A percentile compares a stretch with the other conserved stretches of the same genome.
These are phyloP conservation scores for Pilatotrama ljubarskyi DNA, from an alignment of 768 basidiomycete genomes.

Conservation along the genomic window DNA sequence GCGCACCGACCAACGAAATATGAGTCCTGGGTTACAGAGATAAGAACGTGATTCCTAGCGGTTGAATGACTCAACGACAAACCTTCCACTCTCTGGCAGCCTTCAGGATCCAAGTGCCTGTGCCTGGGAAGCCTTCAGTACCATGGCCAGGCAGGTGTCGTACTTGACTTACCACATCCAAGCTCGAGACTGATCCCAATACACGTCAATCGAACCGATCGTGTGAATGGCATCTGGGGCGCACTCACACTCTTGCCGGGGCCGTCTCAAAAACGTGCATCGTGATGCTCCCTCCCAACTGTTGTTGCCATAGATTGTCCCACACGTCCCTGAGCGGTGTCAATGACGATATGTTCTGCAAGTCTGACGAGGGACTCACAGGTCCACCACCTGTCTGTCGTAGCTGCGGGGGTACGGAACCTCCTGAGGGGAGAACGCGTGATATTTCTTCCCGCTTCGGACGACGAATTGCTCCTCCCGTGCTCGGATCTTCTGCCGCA, in stretches of 20 bases:
- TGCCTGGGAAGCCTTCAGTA: slow-evolving; percentile 41
- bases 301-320: slow-evolving; percentile 58
- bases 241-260: slow-evolving; percentile 61
- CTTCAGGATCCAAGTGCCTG: slow-evolving; percentile 73
- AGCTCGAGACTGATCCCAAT: slow-evolving; percentile 55
- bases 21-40: slow-evolving; percentile 40
- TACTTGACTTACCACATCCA: slow-evolving; percentile 59
- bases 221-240: background rate
- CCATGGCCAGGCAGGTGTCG: background rate
- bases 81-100: slow-evolving; percentile 67
- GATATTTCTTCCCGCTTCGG: slow-evolving; percentile 54
- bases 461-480: slow-evolving; percentile 57
- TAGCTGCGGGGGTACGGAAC: slow-evolving; percentile 74
- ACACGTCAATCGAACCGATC: slow-evolving; percentile 1
- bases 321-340: slow-evolving; percentile 59
- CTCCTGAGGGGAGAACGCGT: slow-evolving; percentile 47
- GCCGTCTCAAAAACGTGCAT: slow-evolving; percentile 61
- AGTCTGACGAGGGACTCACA: slow-evolving; percentile 48
- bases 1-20: slow-evolving; percentile 59
- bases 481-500: slow-evolving; percentile 51
- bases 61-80: background rate
- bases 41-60: background rate
- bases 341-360: background rate
- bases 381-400: slow-evolving; percentile 59
- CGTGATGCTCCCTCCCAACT: slow-evolving; percentile 52